phyloP scores from a whole-genome alignment of 257 asterid genomes.

The Verbascum thapsus region DNA sequence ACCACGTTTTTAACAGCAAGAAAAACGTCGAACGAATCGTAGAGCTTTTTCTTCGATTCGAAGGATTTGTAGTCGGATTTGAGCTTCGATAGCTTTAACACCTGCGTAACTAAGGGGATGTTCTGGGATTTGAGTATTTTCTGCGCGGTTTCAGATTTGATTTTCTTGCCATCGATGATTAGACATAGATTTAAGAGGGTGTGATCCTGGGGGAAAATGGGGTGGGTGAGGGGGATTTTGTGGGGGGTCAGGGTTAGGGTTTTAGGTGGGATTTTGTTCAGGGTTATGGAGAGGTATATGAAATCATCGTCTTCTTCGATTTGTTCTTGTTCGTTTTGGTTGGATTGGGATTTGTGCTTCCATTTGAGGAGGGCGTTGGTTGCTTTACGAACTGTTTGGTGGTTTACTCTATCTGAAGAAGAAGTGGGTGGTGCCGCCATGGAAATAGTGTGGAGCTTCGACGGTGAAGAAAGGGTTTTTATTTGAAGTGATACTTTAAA shows the following conservation, averaged over 20 bases:
- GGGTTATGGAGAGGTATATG: slow-evolving; percentile 69
- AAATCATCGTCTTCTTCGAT: slow-evolving; percentile 44
- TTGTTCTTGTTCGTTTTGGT: slow-evolving; percentile 24
- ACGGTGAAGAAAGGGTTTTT: no score
- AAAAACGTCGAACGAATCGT: slow-evolving; percentile 58
- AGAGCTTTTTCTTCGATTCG: slow-evolving; percentile 53
- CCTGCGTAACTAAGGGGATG: slow-evolving; percentile 38
- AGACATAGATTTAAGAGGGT: slow-evolving; percentile 49
- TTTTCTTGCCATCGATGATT: slow-evolving; percentile 65
- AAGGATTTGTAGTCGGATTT: slow-evolving; percentile 65
- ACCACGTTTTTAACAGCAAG: slow-evolving; percentile 47
- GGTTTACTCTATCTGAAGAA: slow-evolving; percentile 32
- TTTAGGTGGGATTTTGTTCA: slow-evolving; percentile 55
- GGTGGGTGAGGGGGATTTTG: slow-evolving; percentile 55
- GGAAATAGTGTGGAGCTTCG: slow-evolving; percentile 8
- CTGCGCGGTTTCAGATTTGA: slow-evolving; percentile 52
- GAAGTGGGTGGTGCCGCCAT: slow-evolving; percentile 32
- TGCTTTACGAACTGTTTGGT: slow-evolving; percentile 44
- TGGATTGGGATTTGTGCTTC: slow-evolving; percentile 41
- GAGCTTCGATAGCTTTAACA: slow-evolving; percentile 67
- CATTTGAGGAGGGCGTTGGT: slow-evolving; percentile 77
- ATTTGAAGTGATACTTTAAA: no score
- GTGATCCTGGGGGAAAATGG: slow-evolving; percentile 37
- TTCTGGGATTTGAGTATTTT: slow-evolving; percentile 41
- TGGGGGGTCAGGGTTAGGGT: slow-evolving; percentile 43